A percentile compares a stretch with the other conserved stretches of the same genome.
These are phyloP conservation scores for Nakazawaea peltata DNA, from an alignment of 805 yeast genomes.

Conservation along the genomic window DNA sequence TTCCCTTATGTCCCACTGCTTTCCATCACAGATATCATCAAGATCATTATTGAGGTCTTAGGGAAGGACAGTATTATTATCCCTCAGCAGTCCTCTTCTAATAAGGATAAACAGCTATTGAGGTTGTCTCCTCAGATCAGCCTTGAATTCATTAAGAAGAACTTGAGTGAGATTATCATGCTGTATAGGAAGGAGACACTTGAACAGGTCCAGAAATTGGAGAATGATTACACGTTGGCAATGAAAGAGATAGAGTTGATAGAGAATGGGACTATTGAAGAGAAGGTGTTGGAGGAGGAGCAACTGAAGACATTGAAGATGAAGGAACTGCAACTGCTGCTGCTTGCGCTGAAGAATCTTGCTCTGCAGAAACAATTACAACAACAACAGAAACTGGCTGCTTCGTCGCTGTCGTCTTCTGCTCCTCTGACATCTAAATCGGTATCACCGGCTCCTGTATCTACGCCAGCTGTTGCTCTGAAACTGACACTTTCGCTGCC, in stretches of 20 bases:
- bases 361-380: background rate
- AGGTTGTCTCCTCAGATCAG: slow-evolving; percentile 22
- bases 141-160: slow-evolving; percentile 23
- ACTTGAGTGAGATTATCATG: slow-evolving; percentile 24
- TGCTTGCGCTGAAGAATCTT: background rate
- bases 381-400: background rate
- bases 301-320: slow-evolving; percentile 14
- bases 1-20: slow-evolving; percentile 16
- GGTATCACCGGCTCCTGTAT: background rate
- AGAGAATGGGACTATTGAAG: slow-evolving; percentile 32
- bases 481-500: too few relatives aligned
- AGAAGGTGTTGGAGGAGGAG: slow-evolving; percentile 21
- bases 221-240: slow-evolving; percentile 24
- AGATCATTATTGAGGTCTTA: slow-evolving; percentile 26
- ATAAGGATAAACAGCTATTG: slow-evolving; percentile 20
- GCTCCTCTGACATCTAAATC: background rate
- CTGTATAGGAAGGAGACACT: slow-evolving; percentile 24
- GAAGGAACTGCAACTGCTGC: slow-evolving; percentile 10
- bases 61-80: slow-evolving; percentile 18
- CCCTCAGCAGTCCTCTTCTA: slow-evolving; percentile 10
- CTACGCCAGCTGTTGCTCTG: background rate
- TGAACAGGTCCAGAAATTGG: slow-evolving; percentile 29
- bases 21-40: slow-evolving; percentile 26
- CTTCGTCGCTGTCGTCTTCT: too few relatives aligned
- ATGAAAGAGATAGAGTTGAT: slow-evolving; percentile 31